Base-by-base conservation (phyloP, 2,329 filamentous ascomycete species). In the Thelonectria rubi region DNA sequence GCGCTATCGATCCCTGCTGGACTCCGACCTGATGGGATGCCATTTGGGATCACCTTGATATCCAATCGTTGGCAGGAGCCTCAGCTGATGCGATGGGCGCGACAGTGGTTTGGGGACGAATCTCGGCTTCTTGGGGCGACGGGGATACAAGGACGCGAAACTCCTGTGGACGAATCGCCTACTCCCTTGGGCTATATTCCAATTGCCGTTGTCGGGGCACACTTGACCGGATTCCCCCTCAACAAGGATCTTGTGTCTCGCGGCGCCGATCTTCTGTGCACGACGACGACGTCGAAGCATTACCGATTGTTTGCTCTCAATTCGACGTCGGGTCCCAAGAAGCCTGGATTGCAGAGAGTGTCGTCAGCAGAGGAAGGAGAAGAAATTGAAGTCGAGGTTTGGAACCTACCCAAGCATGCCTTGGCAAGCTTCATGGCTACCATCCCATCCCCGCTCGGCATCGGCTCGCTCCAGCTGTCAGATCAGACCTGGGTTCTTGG, bases 1-100 rank as follows among this genome's bases (percentile, higher is more conserved):
- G 84, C 81, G 3, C 66, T 86, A 10, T 79, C 82, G 1, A 77
- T 87, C n/a, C 83, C 84, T 2, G 84, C 84, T 1, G 81, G 81
- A 2, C 78, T 77, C 37, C 62, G 76, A 1, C 37, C 65, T 0
- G 75, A 78, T 34, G 75, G 74, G 0, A 66, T 79, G 7, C 77
- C 77, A 1, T 79, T 79, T 54, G 76, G 77, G 1, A 62, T 79
- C 7, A 79, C 77, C 0, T 61, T 79, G 1, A 77, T 79, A 6
- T 74, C 76, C 3, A 73, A 63, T 21, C 62, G 65, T 3, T 79
- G 77, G 77, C 69, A 75, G 47, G 77, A 79, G 18, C 62, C 70
- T 0, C 67, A 62, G 21, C 70, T 79, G 2, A 32, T 77, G 1
- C 63, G 57, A 0, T 69, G 74, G 62, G 73, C 75, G 11, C 57